Percentiles rank a stretch among this genome's conserved stretches.
Evolutionary conservation across 805 yeast species (phyloP).

Genomic region (Candida stauntonica): DNA sequence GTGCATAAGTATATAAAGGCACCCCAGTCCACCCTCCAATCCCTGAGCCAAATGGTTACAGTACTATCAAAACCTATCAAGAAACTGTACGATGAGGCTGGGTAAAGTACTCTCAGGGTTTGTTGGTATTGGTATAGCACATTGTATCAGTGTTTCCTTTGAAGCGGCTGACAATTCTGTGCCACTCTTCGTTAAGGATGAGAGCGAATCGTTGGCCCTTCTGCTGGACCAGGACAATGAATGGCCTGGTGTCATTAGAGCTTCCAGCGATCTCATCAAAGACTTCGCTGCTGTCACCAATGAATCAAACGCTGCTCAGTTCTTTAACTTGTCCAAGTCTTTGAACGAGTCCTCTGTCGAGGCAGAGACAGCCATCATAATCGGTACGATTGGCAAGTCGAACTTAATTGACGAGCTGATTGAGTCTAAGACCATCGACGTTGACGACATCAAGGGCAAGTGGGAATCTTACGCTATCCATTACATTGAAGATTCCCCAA

Average conservation of each 20-base stretch:
- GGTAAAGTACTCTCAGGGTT: background rate
- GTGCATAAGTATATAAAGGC: no score
- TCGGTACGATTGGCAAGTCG: conserved; percentile 13
- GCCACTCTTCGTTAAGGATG: conserved; percentile 2
- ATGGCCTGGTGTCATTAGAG: conserved; percentile 14
- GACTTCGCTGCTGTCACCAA: conserved; percentile 8
- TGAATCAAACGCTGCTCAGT: background rate
- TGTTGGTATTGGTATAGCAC: background rate
- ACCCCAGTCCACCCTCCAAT: no score
- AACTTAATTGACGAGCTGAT: conserved; percentile 6
- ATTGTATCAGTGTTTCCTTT: conserved; percentile 1
- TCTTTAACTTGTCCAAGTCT: no score
- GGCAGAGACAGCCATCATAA: conserved; percentile 9
- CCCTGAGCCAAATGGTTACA: no score
- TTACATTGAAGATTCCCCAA: conserved; percentile 4
- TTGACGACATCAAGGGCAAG: conserved; percentile 3
- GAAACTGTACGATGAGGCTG: no score
- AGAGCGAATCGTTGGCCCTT: background rate
- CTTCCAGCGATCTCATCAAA: conserved; percentile 8
- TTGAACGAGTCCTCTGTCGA: background rate
- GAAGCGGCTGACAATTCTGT: conserved; percentile 1
- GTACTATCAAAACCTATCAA: no score
- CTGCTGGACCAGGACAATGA: conserved; percentile 6
- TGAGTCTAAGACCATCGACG: background rate
- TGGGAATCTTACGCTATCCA: conserved; percentile 12